Percentiles rank a stretch among this genome's conserved stretches.
Evolutionary conservation across 176 grass and related monocot genomes (phyloP).

Genomic region (Oropetium thomaeum): DNA sequence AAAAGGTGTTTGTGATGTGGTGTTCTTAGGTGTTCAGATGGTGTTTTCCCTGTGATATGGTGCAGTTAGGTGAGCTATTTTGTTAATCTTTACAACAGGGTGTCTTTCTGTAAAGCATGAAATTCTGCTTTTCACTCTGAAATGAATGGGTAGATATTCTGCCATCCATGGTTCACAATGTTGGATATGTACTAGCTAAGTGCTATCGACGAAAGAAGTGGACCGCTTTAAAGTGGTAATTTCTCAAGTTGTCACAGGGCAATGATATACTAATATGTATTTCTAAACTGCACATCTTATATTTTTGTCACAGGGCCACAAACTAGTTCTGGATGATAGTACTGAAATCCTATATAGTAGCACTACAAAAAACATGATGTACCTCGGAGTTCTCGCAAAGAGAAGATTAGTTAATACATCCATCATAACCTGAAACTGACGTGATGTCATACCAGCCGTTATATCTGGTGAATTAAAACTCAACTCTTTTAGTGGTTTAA

Average conservation of each 20-base stretch:
- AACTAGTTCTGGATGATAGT: slow-evolving; percentile 18
- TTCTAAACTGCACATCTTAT: too few relatives aligned
- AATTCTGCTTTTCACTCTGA: neutral
- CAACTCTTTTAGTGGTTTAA: slow-evolving; percentile 94
- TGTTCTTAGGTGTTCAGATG: neutral
- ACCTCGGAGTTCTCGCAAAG: slow-evolving; percentile 84
- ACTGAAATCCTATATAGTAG: slow-evolving; percentile 31
- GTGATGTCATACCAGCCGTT: slow-evolving; percentile 93
- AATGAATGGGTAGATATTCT: neutral
- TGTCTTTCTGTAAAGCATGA: neutral
- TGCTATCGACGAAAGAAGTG: too few relatives aligned
- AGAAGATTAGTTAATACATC: slow-evolving; percentile 96
- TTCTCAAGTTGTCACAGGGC: too few relatives aligned
- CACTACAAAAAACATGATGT: slow-evolving; percentile 36
- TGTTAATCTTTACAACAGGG: neutral
- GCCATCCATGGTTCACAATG: neutral
- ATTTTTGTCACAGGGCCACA: too few relatives aligned
- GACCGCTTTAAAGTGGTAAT: too few relatives aligned
- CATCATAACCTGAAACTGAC: slow-evolving; percentile 98
- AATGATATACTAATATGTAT: too few relatives aligned
- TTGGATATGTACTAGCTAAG: too few relatives aligned
- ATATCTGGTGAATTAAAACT: slow-evolving; percentile 93
- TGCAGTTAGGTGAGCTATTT: neutral
- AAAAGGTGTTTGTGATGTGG: neutral
- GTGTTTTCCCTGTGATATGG: neutral